Conservation (phyloP, 371 early-diverging fungal species). For the Nematocida major region DNA sequence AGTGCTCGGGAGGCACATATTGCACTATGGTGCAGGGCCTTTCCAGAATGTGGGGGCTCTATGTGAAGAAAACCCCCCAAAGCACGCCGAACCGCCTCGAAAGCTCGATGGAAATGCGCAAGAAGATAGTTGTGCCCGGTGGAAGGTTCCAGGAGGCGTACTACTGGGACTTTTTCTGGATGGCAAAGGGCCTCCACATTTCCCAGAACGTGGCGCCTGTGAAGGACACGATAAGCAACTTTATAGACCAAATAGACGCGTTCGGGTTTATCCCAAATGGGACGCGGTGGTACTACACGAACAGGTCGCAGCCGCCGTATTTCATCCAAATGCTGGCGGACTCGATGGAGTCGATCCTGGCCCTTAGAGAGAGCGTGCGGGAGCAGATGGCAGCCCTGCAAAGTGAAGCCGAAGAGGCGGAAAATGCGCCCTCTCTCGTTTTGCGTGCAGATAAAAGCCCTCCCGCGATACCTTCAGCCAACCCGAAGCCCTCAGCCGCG, state of each 20-base stretch:
- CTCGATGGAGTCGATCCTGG: background rate
- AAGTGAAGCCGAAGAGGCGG: background rate
- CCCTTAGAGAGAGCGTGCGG: background rate
- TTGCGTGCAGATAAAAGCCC: no score
- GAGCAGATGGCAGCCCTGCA: background rate
- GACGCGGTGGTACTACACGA: slow-evolving; percentile 73
- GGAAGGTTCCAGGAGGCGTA: slow-evolving; percentile 79
- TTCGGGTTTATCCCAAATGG: slow-evolving; percentile 80
- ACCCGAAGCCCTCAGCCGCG: no score
- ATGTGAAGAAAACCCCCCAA: background rate
- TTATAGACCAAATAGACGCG: slow-evolving; percentile 69
- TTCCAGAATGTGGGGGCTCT: background rate
- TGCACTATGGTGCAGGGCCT: background rate
- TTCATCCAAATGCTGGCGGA: slow-evolving; percentile 42
- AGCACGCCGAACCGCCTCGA: background rate
- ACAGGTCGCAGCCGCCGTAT: slow-evolving; percentile 76
- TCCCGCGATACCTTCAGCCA: no score
- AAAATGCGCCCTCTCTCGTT: no score
- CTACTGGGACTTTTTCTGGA: slow-evolving; percentile 81
- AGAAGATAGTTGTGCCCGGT: slow-evolving; percentile 72
- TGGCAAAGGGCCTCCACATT: slow-evolving; percentile 71
- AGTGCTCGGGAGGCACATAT: background rate
- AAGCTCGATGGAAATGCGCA: background rate
- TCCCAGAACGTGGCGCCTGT: slow-evolving; percentile 68
- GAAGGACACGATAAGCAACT: slow-evolving; percentile 69